Percentiles rank a stretch among this genome's conserved stretches.
Evolutionary conservation across 805 yeast genomes (phyloP).

Genomic region (Yamadazyma endophytica): DNA sequence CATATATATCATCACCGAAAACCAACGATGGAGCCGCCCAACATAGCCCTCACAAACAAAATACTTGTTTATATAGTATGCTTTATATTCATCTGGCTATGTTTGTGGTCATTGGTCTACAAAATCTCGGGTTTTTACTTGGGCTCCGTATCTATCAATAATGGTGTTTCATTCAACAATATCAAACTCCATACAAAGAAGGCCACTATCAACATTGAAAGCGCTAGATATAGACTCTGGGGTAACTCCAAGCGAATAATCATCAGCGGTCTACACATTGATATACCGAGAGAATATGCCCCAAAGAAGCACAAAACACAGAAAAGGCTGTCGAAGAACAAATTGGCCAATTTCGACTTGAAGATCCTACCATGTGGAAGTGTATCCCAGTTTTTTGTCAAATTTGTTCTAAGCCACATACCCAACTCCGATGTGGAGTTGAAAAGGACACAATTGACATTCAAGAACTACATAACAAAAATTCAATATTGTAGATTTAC

Average conservation of each 20-base stretch:
- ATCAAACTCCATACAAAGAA: conserved; percentile 15
- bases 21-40: background rate
- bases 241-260: conserved; percentile 31
- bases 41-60: background rate
- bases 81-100: conserved; percentile 18
- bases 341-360: too few species aligned
- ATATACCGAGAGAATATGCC: background rate
- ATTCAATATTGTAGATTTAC: conserved; percentile 19
- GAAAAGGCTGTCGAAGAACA: background rate
- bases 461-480: conserved; percentile 5
- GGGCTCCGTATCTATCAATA: conserved; percentile 28
- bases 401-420: conserved; percentile 13
- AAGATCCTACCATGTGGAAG: too few species aligned
- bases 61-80: conserved; percentile 4
- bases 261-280: conserved; percentile 14
- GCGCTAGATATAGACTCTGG: conserved; percentile 34
- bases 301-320: background rate
- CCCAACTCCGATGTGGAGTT: conserved; percentile 22
- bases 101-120: conserved; percentile 29
- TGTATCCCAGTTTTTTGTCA: conserved; percentile 7
- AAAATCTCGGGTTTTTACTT: conserved; percentile 29
- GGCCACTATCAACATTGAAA: conserved; percentile 14
- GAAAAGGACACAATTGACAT: conserved; percentile 9
- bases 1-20: conserved; percentile 1
- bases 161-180: conserved; percentile 35